Evolutionary conservation across 2,329 filamentous ascomycete genomes (phyloP).

Genomic region (Sclerotinia subarctica): DNA sequence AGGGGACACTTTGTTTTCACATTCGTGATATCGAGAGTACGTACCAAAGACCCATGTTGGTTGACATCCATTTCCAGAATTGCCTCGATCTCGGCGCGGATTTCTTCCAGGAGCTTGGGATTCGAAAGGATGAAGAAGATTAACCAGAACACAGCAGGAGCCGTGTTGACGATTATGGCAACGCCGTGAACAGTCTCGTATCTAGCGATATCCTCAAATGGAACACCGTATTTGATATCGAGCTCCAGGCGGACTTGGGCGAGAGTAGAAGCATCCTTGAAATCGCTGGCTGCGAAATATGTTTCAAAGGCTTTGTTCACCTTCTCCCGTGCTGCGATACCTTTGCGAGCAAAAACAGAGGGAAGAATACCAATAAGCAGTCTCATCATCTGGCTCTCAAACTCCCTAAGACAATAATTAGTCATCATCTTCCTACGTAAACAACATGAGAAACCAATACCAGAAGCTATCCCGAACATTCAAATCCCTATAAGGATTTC

Average conservation of each 20-base stretch:
- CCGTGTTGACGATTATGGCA: constrained; percentile 44
- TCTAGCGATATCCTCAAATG: constrained; percentile 27
- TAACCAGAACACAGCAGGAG: constrained; percentile 38
- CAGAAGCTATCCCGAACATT: constrained; percentile 13
- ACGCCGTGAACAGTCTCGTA: constrained; percentile 44
- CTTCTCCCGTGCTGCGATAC: background rate
- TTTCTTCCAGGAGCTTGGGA: constrained; percentile 33
- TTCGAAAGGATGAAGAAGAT: constrained; percentile 41
- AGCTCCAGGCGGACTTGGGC: constrained; percentile 40
- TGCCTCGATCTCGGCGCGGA: constrained; percentile 30
- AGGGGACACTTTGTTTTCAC: constrained; percentile 38
- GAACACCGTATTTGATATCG: constrained; percentile 37
- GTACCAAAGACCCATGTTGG: background rate
- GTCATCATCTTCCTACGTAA: constrained; percentile 28
- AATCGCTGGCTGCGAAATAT: constrained; percentile 43
- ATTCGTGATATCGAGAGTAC: constrained; percentile 9
- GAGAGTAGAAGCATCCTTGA: constrained; percentile 42
- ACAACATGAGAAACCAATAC: background rate
- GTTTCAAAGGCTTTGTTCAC: constrained; percentile 36
- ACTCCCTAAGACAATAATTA: constrained; percentile 29
- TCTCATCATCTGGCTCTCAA: constrained; percentile 38
- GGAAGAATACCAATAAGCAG: constrained; percentile 3
- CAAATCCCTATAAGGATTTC: constrained; percentile 14
- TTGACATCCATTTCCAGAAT: background rate
- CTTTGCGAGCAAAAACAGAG: constrained; percentile 22